Conservation (phyloP, 2,329 filamentous ascomycete species). For the Aspergillus ochraceus region DNA sequence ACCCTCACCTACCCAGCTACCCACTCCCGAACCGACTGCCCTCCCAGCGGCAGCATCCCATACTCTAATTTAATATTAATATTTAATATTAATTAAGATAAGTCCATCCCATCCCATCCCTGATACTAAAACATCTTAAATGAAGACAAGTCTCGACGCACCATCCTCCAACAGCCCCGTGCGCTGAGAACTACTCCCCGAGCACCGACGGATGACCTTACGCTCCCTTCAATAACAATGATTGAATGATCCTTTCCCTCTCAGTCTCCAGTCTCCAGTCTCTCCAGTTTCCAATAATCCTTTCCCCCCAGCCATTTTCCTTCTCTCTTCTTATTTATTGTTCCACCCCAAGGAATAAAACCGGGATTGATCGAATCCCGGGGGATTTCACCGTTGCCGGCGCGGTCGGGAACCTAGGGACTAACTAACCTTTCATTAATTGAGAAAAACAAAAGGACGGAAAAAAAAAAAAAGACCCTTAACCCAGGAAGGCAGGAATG, state of each 20-base stretch:
- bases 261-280: too few species aligned
- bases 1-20: neutral
- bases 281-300: neutral
- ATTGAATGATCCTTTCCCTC: too few species aligned
- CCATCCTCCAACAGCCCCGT: slow-evolving; percentile 26
- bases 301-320: neutral
- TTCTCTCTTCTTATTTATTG: neutral
- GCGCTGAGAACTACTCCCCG: slow-evolving; percentile 9
- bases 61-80: neutral
- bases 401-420: slow-evolving; percentile 4
- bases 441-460: too few species aligned
- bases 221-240: too few species aligned
- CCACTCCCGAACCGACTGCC: neutral
- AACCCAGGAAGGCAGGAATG: slow-evolving; percentile 9
- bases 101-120: neutral
- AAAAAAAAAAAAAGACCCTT: neutral
- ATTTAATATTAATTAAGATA: neutral
- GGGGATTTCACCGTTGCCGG: slow-evolving; percentile 31
- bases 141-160: slow-evolving; percentile 15
- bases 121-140: neutral
- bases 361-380: slow-evolving; percentile 25
- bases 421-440: neutral
- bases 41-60: neutral
- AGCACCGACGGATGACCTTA: neutral
- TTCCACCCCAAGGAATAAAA: neutral